Percentiles rank a stretch among this genome's conserved stretches.
Evolutionary conservation across 371 early-diverging fungal genomes (phyloP).

Genomic region (Haplosporangium sp.): DNA sequence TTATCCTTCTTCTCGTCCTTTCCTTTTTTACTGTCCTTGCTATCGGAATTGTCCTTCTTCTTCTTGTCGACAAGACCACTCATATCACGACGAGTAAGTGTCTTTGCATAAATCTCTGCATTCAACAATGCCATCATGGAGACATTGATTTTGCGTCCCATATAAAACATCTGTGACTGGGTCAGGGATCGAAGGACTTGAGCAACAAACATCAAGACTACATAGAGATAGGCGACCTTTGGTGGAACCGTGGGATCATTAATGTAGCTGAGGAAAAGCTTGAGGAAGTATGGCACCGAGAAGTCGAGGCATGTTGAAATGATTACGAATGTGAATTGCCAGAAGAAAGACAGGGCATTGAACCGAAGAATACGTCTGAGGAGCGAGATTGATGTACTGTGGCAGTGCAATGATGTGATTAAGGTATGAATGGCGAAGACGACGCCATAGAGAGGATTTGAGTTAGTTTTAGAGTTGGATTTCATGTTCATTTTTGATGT

Average conservation of each 20-base stretch:
- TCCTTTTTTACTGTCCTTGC: conserved; percentile 25
- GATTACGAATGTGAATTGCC: conserved; percentile 65
- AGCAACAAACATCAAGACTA: conserved; percentile 64
- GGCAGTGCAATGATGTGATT: conserved; percentile 1
- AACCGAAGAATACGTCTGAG: conserved; percentile 37
- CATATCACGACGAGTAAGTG: conserved; percentile 62
- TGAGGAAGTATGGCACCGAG: conserved; percentile 66
- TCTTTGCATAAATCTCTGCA: conserved; percentile 71
- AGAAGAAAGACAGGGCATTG: conserved; percentile 34
- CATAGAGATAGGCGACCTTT: conserved; percentile 62
- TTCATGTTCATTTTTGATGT: not conserved
- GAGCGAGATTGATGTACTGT: conserved; percentile 24
- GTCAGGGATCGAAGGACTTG: conserved; percentile 65
- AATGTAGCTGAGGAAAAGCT: conserved; percentile 61
- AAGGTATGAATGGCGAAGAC: not conserved
- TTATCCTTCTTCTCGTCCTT: conserved; percentile 44
- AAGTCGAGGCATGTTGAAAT: conserved; percentile 66
- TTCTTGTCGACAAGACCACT: conserved; percentile 54
- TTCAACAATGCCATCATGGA: conserved; percentile 64
- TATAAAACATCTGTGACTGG: conserved; percentile 69
- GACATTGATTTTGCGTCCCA: conserved; percentile 67
- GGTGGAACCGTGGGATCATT: conserved; percentile 57
- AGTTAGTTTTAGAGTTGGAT: not conserved
- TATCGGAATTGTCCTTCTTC: conserved; percentile 26
- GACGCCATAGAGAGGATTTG: not conserved